These are phyloP conservation scores for Lignosus rhinocerotis DNA, from an alignment of 1,284 basidiomycete genomes.

Conservation along the genomic window DNA sequence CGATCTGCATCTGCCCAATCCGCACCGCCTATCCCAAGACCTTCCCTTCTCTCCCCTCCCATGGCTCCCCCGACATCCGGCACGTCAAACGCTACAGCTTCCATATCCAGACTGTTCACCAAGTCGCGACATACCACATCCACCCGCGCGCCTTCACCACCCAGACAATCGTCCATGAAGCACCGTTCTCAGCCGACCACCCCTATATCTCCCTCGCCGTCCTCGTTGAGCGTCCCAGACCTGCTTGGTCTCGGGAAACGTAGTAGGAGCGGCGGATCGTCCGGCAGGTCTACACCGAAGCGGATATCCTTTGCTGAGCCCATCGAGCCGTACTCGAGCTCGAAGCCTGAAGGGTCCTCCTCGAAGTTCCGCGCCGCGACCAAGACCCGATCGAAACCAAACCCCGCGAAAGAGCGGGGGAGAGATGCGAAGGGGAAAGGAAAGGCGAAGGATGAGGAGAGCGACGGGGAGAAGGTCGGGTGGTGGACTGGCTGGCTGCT, in stretches of 20 bases:
- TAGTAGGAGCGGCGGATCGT: slow-evolving; percentile 28
- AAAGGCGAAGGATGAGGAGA: slow-evolving; percentile 22
- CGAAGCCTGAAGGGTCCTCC: slow-evolving; percentile 27
- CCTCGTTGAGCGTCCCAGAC: slow-evolving; percentile 32
- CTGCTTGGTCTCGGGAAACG: slow-evolving; percentile 24
- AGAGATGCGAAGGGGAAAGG: slow-evolving; percentile 27
- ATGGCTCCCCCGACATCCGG: slow-evolving; percentile 50
- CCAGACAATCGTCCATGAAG: slow-evolving; percentile 43
- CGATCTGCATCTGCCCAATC: slow-evolving; percentile 19
- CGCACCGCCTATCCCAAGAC: slow-evolving; percentile 40
- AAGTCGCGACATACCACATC: slow-evolving; percentile 36
- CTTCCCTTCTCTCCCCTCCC: slow-evolving; percentile 38
- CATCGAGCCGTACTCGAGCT: slow-evolving; percentile 57
- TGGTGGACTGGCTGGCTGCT: slow-evolving; percentile 58
- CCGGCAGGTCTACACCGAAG: slow-evolving; percentile 62
- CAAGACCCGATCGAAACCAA: slow-evolving; percentile 33
- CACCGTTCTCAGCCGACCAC: slow-evolving; percentile 45
- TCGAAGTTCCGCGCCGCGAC: slow-evolving; percentile 23
- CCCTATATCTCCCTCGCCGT: slow-evolving; percentile 32
- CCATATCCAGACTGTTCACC: slow-evolving; percentile 71
- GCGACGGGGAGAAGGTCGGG: slow-evolving; percentile 31
- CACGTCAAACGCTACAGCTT: slow-evolving; percentile 72
- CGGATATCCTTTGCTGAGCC: slow-evolving; percentile 75
- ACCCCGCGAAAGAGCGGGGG: slow-evolving; percentile 26
- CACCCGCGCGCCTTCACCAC: slow-evolving; percentile 35